Evolutionary conservation across 345 rosid genomes (phyloP).

Genomic region (Eucalyptus marginata): DNA sequence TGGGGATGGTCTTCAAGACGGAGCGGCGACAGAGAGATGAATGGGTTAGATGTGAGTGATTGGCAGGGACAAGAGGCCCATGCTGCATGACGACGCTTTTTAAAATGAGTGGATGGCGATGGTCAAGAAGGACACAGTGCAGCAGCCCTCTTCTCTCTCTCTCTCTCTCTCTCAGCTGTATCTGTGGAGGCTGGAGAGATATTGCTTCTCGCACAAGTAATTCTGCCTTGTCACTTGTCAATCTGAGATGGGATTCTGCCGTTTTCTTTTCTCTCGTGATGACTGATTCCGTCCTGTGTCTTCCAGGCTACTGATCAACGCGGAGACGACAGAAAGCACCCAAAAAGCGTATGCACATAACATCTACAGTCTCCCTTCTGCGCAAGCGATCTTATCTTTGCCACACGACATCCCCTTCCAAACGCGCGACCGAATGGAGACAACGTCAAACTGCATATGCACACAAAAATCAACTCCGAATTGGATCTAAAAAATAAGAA

Average conservation of each 20-base stretch:
- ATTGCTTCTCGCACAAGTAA: constrained; percentile 6
- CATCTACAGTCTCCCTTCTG: neutral
- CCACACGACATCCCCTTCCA: neutral
- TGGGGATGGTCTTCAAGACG: neutral
- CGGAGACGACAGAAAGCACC: neutral
- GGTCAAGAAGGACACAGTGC: neutral
- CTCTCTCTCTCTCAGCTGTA: neutral
- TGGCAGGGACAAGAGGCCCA: neutral
- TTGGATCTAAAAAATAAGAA: no score
- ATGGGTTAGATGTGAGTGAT: neutral
- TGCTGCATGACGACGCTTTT: neutral
- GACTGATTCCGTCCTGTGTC: neutral
- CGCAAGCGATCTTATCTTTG: neutral
- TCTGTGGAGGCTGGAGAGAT: neutral
- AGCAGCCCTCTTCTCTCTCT: neutral
- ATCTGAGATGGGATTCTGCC: neutral
- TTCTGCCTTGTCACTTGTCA: neutral
- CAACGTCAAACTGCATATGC: neutral
- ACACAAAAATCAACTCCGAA: neutral
- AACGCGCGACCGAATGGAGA: neutral
- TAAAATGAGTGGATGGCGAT: neutral
- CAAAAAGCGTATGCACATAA: neutral
- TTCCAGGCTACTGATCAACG: neutral
- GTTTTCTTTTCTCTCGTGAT: neutral
- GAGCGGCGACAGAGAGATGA: neutral